Evolutionary conservation across 2,329 filamentous ascomycete genomes (phyloP), one percentile per base, ranked within the genome.

Genomic region (Neonectria sp.): DNA sequence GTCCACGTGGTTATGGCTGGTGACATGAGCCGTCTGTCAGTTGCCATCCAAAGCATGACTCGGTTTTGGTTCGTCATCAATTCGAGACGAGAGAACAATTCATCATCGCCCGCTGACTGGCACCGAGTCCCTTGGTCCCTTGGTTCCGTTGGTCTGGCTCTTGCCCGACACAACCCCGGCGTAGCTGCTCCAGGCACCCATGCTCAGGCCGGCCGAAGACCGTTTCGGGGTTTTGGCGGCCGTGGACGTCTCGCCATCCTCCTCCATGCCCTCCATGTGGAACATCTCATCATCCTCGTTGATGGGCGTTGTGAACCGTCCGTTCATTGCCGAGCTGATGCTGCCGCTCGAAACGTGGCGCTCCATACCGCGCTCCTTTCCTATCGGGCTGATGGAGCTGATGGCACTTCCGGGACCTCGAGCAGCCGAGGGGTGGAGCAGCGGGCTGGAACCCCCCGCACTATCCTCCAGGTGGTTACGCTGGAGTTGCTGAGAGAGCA

Each of bases 231-330:
- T 81, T 48, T 83, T 81, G 62, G 81, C 79, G 21, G 79, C 79
- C 43, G 85, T 81, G 25, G 85, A 81, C 35, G 31, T 53, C 9
- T 90, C 88, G 25, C 88, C 87, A 29, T 89, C 88, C 62, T 90
- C 88, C 71, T 91, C 89, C 89, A 91, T 91, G 74, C 83, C 88
- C 49, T 75, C 74, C 76, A 91, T 91, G 15, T 91, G 87, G 70
- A 91, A 90, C 29, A 88, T 86, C 4, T 87, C 83, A 62, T 91
- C 88, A 72, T 91, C 89, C 75, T 91, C 89, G 66, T 91, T 89
- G 68, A 91, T 91, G 3, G 89, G 89, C 1, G 88, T 91, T 2
- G 89, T 89, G 76, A 90, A 90, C 17, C 89, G 83, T 24, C 87
- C 88, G 45, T 84, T 88, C 45, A 82, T 80, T 24, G 80, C 85